Evolutionary conservation across 768 basidiomycete genomes (phyloP).

Genomic region (Pholiota molesta): DNA sequence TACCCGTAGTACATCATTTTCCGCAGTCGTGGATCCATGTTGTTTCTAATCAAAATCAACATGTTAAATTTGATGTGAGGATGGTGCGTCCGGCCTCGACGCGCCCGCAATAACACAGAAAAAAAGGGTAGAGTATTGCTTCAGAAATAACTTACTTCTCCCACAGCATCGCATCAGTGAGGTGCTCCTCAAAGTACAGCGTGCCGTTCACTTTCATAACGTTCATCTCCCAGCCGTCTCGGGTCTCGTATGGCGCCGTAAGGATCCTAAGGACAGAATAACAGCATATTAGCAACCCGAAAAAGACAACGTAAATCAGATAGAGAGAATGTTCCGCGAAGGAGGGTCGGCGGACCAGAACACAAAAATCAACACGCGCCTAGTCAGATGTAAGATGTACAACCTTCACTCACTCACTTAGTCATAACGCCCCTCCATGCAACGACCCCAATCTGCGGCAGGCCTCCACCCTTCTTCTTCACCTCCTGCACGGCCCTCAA

Average conservation of each 20-base stretch:
- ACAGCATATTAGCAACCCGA: neutral
- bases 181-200: conserved; percentile 76
- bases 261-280: conserved; percentile 56
- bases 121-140: neutral
- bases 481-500: conserved; percentile 58
- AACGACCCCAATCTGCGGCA: conserved; percentile 57
- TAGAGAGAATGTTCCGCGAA: neutral
- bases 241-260: conserved; percentile 80
- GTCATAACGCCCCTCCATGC: conserved; percentile 87
- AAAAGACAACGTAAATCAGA: neutral
- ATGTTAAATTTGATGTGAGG: neutral
- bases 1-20: conserved; percentile 82
- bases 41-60: conserved; percentile 47
- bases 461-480: conserved; percentile 27
- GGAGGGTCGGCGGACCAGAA: conserved; percentile 32
- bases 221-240: conserved; percentile 81
- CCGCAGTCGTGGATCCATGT: conserved; percentile 65
- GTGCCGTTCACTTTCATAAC: conserved; percentile 76
- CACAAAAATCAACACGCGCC: conserved; percentile 7
- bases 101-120: neutral
- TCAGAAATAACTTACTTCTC: conserved; percentile 57
- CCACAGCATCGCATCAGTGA: conserved; percentile 55
- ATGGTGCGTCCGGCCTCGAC: neutral
- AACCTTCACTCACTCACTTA: conserved; percentile 48
- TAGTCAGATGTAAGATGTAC: neutral